Conservation (phyloP, 2,329 filamentous ascomycete genomes). For the Scytalidium sp. region DNA sequence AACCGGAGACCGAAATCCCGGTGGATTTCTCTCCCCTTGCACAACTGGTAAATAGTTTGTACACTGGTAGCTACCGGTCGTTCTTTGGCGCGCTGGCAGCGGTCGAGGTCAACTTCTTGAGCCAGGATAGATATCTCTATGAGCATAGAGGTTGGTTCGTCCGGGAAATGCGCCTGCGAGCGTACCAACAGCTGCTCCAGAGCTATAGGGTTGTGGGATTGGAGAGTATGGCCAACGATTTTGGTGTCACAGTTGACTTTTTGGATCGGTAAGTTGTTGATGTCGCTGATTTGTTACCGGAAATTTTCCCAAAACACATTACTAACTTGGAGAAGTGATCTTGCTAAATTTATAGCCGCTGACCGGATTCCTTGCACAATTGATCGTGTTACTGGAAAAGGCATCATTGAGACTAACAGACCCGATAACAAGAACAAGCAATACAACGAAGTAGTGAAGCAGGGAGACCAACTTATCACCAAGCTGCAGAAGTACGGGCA, state of each 20-base stretch:
- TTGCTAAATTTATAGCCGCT: constrained; percentile 94
- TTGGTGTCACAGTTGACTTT: constrained; percentile 95
- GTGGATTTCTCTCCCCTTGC: constrained; percentile 89
- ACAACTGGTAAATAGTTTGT: constrained; percentile 84
- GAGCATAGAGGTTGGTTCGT: constrained; percentile 98
- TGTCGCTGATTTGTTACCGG: not conserved
- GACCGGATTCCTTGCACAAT: constrained; percentile 96
- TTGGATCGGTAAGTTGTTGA: constrained; percentile 72
- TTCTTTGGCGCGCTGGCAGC: constrained; percentile 89
- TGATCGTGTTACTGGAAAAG: constrained; percentile 92
- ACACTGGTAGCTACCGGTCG: constrained; percentile 88
- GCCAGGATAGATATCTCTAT: constrained; percentile 88
- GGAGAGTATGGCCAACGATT: constrained; percentile 94
- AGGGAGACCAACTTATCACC: constrained; percentile 95
- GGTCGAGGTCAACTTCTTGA: constrained; percentile 92
- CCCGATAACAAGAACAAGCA: constrained; percentile 99
- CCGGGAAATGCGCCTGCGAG: constrained; percentile 93
- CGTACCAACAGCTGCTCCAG: constrained; percentile 95
- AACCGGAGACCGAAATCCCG: constrained; percentile 74
- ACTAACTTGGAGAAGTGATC: constrained; percentile 57
- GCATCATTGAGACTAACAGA: constrained; percentile 96
- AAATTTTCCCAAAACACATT: constrained; percentile 1
- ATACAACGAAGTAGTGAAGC: constrained; percentile 96
- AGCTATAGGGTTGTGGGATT: constrained; percentile 97
- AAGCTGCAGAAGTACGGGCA: constrained; percentile 99